Base-by-base conservation (phyloP, 176 grass and related monocot genomes). In the Carex littledalei region DNA sequence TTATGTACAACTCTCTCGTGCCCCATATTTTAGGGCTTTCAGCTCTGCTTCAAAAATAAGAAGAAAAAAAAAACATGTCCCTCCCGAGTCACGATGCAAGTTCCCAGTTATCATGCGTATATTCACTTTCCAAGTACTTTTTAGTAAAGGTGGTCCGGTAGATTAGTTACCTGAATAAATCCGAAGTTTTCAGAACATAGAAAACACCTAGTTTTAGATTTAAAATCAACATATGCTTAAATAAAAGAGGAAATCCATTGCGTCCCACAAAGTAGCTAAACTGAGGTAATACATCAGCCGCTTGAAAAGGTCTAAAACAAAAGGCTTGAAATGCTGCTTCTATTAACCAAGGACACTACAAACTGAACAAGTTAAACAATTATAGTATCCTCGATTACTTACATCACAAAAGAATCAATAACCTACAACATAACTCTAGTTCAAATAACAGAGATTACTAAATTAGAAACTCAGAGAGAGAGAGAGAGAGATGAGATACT, bases 401-500 rank as follows among this genome's bases (percentile, higher is more conserved):
- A 67, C 80, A 83, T 16, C n/a, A 83, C 24, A 54, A 83, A 83
- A 83, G 81, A 83, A 83, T 65, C 35, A 67, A 69, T 52, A 52
- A 69, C 41, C 79, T 65, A 82, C 35, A 82, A 82, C 79, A 64
- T 41, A 32, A 52, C 81, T 83, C 37, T 69, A 83, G 45, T 68
- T 83, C 64, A 67, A 81, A 63, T 67, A 31, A 22, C 63, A 83
- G 21, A 68, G 26, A 31, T 53, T 64, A 83, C 81, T 50, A 67
- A 67, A 34, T 57, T 18, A 78, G 74, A 78, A 78, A 57, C 45
- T 24, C 74, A 34, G 52, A 78, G 34, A 81, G 53, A 21, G 15
- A 67, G 21, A 67, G 32, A 24, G 60, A 45, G 24, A 68, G n/a
- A 69, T 21, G 72, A 22, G 47, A 50, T 12, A 50, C 67, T 71